Evolutionary conservation across 345 rosid species (phyloP), one percentile per base, ranked within the genome.

Genomic region (Salix koriyanagi): DNA sequence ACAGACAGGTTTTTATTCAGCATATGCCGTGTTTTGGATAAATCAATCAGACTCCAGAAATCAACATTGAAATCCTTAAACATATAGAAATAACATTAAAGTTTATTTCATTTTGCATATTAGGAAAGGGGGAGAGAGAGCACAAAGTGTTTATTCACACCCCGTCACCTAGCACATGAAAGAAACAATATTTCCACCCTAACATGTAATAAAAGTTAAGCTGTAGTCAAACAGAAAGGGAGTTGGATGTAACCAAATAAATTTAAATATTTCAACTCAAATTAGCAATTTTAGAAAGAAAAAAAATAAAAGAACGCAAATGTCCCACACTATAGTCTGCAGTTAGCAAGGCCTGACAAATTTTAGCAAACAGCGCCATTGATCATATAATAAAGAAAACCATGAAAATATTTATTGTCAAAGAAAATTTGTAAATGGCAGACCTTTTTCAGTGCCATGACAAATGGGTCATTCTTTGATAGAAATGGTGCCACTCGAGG

Each of bases 401-500:
- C 67, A 75, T 23, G 25, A 68, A 67, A 65, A 32, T 58, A 58
- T 10, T 18, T 37, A 39, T 26, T 44, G 66, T 48, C 15, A 34
- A 54, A 10, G 58, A 73, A 73, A 25, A 67, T 48, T 70, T 69
- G 64, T 32, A 75, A 46, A 69, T 30, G 18, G n/a, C 50, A 48
- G 60, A 93, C 99, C 98, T 92, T 96, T 81, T 86, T 88, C 80
- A 96, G 70, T 77, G 94, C 97, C 88, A 83, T 77, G 76, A 96
- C 81, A 70, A 96, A 83, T 18, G 97, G 96, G 75, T 96, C 95
- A 65, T 91, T 88, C 92, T 96, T 96, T 69, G 94, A 83, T 62
- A 96, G 88, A 83, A 92, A 91, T 25, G 99, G 99, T 39, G 96
- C 98, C 80, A 96, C 96, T 73, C 98, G 93, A 84, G 98, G 97